Conservation (phyloP, 225 moss, liverwort and hornwort species). For the Physcomitrium patens region DNA sequence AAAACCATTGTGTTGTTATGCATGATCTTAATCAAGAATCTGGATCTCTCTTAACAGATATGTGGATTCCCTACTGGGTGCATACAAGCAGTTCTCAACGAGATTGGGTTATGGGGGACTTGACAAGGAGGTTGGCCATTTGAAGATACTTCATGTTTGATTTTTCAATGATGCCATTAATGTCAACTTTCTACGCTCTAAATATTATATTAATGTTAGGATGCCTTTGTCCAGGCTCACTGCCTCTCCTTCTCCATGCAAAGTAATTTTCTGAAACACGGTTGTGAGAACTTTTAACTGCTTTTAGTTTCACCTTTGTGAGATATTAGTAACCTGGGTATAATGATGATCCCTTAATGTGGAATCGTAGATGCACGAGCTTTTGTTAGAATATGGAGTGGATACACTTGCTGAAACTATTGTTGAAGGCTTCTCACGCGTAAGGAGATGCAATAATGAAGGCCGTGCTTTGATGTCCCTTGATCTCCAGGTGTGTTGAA, state of each 20-base stretch:
- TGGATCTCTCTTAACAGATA: constrained; percentile 52
- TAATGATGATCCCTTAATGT: constrained; percentile 12
- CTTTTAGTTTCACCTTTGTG: background rate
- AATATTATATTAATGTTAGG: background rate
- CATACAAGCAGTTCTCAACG: constrained; percentile 71
- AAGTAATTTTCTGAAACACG: constrained; percentile 5
- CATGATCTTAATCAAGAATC: background rate
- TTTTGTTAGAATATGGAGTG: constrained; percentile 91
- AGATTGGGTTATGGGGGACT: constrained; percentile 56
- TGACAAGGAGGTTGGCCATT: constrained; percentile 47
- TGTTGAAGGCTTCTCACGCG: constrained; percentile 89
- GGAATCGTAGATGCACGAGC: constrained; percentile 38
- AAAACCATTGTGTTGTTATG: constrained; percentile 5
- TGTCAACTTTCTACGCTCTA: background rate
- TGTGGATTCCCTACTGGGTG: constrained; percentile 73
- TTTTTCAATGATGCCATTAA: background rate
- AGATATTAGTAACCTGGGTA: constrained; percentile 6
- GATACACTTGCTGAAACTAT: constrained; percentile 88
- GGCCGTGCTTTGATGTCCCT: constrained; percentile 99
- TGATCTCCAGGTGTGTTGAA: constrained; percentile 82
- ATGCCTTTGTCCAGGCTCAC: background rate
- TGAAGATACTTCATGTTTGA: background rate
- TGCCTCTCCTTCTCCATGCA: background rate
- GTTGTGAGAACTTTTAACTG: background rate
- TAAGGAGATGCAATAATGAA: constrained; percentile 93